Conservation (phyloP, 192 early-diverging fungal genomes). For the Coemansia sp. region DNA sequence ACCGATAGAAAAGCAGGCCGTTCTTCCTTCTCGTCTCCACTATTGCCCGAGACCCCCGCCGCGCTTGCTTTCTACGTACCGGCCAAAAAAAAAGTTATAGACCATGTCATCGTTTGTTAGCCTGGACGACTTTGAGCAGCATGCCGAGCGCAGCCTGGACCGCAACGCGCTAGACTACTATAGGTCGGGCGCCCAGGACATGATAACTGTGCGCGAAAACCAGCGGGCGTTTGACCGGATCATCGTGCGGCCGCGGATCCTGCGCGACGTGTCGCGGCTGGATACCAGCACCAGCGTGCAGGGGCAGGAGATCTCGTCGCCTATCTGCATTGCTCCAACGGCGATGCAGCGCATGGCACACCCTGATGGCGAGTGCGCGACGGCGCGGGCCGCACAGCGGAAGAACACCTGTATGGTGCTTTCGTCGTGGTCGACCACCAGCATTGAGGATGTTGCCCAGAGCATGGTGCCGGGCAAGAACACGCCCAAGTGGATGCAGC, state of each 20-base stretch:
- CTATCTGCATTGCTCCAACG: constrained; percentile 74
- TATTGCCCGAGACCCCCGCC: too few species aligned
- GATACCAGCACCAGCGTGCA: constrained; percentile 55
- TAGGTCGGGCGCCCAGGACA: constrained; percentile 50
- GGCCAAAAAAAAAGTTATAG: background rate
- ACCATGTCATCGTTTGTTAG: constrained; percentile 13
- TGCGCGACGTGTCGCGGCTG: constrained; percentile 63
- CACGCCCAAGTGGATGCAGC: constrained; percentile 59
- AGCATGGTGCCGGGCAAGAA: background rate
- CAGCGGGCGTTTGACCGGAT: constrained; percentile 43
- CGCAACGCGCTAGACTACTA: constrained; percentile 51
- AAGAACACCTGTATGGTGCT: constrained; percentile 48
- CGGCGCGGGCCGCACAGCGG: constrained; percentile 46
- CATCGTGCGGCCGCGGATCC: constrained; percentile 55
- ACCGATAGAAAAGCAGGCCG: too few species aligned
- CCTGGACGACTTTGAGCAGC: constrained; percentile 45
- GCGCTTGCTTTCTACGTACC: too few species aligned
- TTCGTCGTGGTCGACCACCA: constrained; percentile 58
- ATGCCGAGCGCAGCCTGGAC: constrained; percentile 22
- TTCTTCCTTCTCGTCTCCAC: too few species aligned
- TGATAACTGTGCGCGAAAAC: constrained; percentile 46
- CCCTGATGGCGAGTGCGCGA: constrained; percentile 60
- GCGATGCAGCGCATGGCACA: constrained; percentile 72
- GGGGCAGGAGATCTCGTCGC: constrained; percentile 50
- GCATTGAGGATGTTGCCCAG: constrained; percentile 58